Evolutionary conservation across 495 filamentous ascomycete species (phyloP), one percentile per base, ranked within the genome.

Genomic region (Extremus antarcticus): DNA sequence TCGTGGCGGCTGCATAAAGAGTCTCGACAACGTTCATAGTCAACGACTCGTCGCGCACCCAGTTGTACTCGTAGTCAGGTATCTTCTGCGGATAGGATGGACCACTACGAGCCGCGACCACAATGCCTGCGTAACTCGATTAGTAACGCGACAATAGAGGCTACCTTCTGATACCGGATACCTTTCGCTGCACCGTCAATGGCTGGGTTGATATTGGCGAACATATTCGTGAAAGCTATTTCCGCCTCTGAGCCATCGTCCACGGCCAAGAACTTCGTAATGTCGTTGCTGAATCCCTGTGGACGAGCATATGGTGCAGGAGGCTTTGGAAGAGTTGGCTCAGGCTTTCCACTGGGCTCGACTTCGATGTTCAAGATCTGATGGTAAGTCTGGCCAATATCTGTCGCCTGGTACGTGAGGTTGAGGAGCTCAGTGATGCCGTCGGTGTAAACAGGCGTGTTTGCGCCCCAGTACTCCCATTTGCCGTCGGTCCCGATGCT

Each of bases 41-140:
- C 39, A 65, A 47, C 2, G 25, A 45, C 19, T 55, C 49, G 25
- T 62, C 59, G 1, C 62, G 40, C 10, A 62, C 60, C 62, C 56
- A 59, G 47, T 56, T 57, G 49, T 64, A 64, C 17, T 50, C 58
- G 51, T 63, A 63, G 29, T 64, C 57, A 1, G 61, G 61, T 25
- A 47, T 47, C 1, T 9, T 52, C n/a, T 56, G 47, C 8, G 50
- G 29, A 40, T 65, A 60, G 8, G 43, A 51, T 7, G 57, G 57
- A 7, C 57, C 57, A 25, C 57, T 56, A 9, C 57, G 56, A 23
- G 59, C 62, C 1, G 62, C 62, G 32, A 62, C 56, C n/a, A 62
- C 59, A 2, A 55, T 59, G 7, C 62, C 29, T 35, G n/a, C n/a
- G n/a, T n/a, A n/a, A n/a, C n/a, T n/a, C n/a, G n/a, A n/a, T n/a